Base-by-base conservation (phyloP, 179 eudicot genomes). In the Sideroxylon spinosum region DNA sequence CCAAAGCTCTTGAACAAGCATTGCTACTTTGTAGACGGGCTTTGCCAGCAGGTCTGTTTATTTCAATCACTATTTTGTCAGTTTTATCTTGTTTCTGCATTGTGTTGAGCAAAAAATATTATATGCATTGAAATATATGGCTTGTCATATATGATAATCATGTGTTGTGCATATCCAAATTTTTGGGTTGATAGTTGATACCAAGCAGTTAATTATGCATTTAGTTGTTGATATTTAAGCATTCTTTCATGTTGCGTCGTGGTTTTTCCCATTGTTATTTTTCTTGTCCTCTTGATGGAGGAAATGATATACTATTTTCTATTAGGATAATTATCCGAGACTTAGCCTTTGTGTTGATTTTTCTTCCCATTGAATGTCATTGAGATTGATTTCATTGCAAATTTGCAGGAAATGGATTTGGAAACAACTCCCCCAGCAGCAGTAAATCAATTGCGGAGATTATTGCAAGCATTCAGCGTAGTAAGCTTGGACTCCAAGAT, bases 1-100 rank as follows among this genome's bases (percentile, higher is more conserved):
- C 89, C 46, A 95, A 89, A 83, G 95, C 95, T 76, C 87, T 95
- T 69, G 99, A 95, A 76, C 97, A 98, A 48, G 98, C 98, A 17
- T 71, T 93, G 79, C 95, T 91, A 55, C 68, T 93, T 75, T 92
- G 85, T 71, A 83, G 86, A 78, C 81, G 93, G 93, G 95, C 98
- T 76, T 70, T 95, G n/a, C 92, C 92, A 72, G 60, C 92, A 89
- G 98, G 98, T 93, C 76, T 80, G 87, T 69, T 78, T 70, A 62
- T 78, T 66, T 75, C 37, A 23, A 23, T 61, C 20, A 4, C 44
- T 37, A 37, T 37, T 37, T 37, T 3, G 44, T 37, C 44, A 37
- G 5, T 52, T 52, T 2, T 52, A 14, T 14, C 1, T 9, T 52
- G 12, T 75, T 75, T 53, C 7, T 61, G 29, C 76, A 20, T 16